A percentile compares a stretch with the other conserved stretches of the same genome.
Evolutionary conservation across 2,329 filamentous ascomycete genomes (phyloP).

Genomic region (Aspergillus uvarum): DNA sequence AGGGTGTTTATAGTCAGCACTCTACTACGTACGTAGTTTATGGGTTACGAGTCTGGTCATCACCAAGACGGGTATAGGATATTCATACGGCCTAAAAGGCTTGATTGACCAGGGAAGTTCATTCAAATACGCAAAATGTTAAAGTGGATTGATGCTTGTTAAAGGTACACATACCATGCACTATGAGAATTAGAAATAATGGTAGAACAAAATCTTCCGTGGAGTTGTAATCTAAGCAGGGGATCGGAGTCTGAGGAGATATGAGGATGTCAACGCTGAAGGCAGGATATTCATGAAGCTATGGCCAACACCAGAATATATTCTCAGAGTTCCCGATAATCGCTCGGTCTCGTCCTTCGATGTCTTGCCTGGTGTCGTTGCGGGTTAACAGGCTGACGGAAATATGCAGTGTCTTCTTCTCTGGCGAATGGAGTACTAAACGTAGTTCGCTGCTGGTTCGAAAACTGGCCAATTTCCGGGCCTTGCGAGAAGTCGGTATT

Average conservation of each 20-base stretch:
- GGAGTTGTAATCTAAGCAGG: background rate
- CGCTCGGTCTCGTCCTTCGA: conserved; percentile 77
- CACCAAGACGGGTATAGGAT: no score
- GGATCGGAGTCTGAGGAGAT: background rate
- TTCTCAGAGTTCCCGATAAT: conserved; percentile 76
- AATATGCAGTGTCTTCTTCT: conserved; percentile 86
- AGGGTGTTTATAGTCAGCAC: no score
- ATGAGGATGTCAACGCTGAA: background rate
- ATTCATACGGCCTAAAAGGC: no score
- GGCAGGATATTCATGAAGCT: background rate
- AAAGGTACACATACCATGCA: background rate
- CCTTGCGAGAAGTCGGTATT: conserved; percentile 34
- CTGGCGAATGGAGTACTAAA: conserved; percentile 57
- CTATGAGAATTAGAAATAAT: background rate
- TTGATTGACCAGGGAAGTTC: no score
- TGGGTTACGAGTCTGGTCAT: no score
- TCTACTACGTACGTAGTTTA: no score
- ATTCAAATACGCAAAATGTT: no score
- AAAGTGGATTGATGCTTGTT: background rate
- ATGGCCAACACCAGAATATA: background rate
- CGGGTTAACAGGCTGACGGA: conserved; percentile 92
- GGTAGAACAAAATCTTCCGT: background rate
- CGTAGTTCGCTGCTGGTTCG: conserved; percentile 58
- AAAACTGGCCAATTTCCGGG: conserved; percentile 46
- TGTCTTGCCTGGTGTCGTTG: conserved; percentile 83